Evolutionary conservation across 352 stramenopile species (phyloP), one percentile per base, ranked within the genome.

Genomic region (Phytophthora megakarya): DNA sequence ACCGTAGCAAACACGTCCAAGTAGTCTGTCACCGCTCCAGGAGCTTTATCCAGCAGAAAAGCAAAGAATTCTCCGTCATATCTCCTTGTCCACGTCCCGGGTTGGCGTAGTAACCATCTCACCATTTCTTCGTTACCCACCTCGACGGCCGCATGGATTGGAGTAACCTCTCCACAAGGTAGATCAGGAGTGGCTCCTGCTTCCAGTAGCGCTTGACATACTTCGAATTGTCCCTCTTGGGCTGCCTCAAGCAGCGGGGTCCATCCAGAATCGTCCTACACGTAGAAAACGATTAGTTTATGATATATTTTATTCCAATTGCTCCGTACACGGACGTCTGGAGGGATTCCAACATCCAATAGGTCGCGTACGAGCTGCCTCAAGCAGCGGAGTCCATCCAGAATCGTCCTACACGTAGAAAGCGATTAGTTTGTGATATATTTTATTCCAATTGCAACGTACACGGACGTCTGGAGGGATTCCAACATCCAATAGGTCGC

Each of bases 351-450:
- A n/a, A n/a, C n/a, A n/a, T n/a, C n/a, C n/a, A n/a, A n/a, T n/a
- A n/a, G n/a, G n/a, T n/a, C n/a, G n/a, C n/a, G n/a, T n/a, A n/a
- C n/a, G 78, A 7, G 77, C 75, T 5, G 78, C 81, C 42, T 90
- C 81, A 7, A 90, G 75, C 58, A 88, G 55, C 21, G 81, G 78
- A 35, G 76, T 88, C 81, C 81, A 88, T 19, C 78, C 80, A 11
- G 67, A 72, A 26, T 67, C 56, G 22, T 57, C 49, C 49, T 57
- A 47, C 23, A 44, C 1, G 21, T 49, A 33, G 43, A 13, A 40
- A 19, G 38, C 19, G n/a, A 9, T n/a, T 18, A 23, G 9, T 37
- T 37, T 25, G n/a, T n/a, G n/a, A n/a, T n/a, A n/a, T n/a, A 23
- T 12, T 26, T 26, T 22, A n/a, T 19, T 25, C 13, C 13, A 46